Percentiles rank a stretch among this genome's conserved stretches.
Conservation (phyloP, 371 early-diverging fungal genomes). For the Lichtheimia ramosa region DNA sequence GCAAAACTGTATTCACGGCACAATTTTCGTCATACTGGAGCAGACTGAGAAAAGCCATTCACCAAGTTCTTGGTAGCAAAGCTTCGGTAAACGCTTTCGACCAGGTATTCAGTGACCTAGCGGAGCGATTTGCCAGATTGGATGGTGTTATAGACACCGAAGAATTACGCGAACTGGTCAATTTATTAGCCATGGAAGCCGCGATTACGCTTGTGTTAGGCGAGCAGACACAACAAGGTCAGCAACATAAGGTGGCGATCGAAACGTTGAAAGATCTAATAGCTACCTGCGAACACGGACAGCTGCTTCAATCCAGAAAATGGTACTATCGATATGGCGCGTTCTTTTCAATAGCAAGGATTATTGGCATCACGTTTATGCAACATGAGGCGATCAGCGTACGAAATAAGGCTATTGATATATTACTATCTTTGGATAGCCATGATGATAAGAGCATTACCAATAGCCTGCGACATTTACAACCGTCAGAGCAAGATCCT, state of each 20-base stretch:
- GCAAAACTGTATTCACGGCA: constrained; percentile 36
- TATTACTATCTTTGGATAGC: constrained; percentile 4
- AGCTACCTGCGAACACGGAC: constrained; percentile 12
- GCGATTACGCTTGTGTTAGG: constrained; percentile 30
- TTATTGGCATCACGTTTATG: background rate
- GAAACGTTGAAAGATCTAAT: constrained; percentile 16
- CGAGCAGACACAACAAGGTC: constrained; percentile 9
- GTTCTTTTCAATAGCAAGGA: constrained; percentile 13
- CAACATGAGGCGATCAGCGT: background rate
- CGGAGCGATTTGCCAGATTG: background rate
- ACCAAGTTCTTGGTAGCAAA: constrained; percentile 16
- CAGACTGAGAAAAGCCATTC: constrained; percentile 33
- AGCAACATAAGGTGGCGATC: background rate
- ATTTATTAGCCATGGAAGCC: constrained; percentile 32
- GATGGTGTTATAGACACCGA: constrained; percentile 18
- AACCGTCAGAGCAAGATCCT: constrained; percentile 39
- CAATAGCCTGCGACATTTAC: constrained; percentile 17
- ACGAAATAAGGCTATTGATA: constrained; percentile 12
- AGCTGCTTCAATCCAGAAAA: constrained; percentile 17
- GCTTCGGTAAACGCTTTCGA: constrained; percentile 7
- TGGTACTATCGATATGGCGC: constrained; percentile 27
- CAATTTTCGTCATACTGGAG: constrained; percentile 35
- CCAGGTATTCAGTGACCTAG: constrained; percentile 4
- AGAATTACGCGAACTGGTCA: constrained; percentile 27
- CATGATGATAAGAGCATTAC: constrained; percentile 8